Base-by-base conservation (phyloP, 768 basidiomycete species). In the Pulveroboletus sp. region DNA sequence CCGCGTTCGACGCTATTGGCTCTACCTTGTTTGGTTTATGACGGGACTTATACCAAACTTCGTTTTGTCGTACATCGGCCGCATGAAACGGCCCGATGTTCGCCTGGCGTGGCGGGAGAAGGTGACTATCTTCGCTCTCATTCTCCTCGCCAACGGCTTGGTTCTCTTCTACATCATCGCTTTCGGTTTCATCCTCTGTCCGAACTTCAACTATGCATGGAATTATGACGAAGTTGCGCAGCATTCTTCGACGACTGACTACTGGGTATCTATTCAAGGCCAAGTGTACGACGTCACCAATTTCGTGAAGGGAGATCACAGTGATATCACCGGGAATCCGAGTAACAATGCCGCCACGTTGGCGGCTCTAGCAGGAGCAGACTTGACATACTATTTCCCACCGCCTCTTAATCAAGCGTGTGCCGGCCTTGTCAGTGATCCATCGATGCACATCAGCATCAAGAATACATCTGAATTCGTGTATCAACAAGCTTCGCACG, bases 41-140 rank as follows among this genome's bases (percentile, higher is more conserved):
- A 84, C 84, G 0, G 79, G 72, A 68, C 77, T 76, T 68, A 76
- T 84, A 14, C 84, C 84, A 0, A 55, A 68, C 24, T 79, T 83
- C 54, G 52, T 73, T 4, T 70, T 84, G 30, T 62, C 62, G 39
- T 64, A 68, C 43, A 33, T 83, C 41, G 82, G 83, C 6, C 74
- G 79, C 15, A 82, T 85, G 83, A 83, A 83, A 62, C 78, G 83
- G 9, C 79, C 82, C 18, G 83, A 85, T 60, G 69, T 85, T 40
- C 77, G 79, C 43, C 74, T 84, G 39, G 83, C 83, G 0, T 85
- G 84, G 84, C 72, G 83, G 37, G 83, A 85, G 61, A 85, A 85
- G 65, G 57, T 84, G 45, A 77, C 83, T 6, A 84, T 85, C 56
- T 84, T 78, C 67, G 57, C 68, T 54, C 73, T 85, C 62, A 83